Evolutionary conservation across 495 filamentous ascomycete species (phyloP).

Genomic region (Annulohypoxylon maeteangense): DNA sequence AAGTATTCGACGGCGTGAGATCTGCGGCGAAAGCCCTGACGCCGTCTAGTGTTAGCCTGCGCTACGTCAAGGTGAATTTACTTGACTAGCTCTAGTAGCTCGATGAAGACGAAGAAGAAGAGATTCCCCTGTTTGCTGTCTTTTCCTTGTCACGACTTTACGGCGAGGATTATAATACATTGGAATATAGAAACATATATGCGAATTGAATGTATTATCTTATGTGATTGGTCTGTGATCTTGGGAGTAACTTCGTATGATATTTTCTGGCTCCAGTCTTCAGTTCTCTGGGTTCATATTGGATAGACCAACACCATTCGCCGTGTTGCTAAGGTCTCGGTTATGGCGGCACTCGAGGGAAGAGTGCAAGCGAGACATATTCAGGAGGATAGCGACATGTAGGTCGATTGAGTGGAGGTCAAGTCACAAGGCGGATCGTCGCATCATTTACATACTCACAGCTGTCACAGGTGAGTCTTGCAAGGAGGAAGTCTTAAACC

Average conservation of each 20-base stretch:
- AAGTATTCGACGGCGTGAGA: conserved; percentile 26
- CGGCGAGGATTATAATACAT: conserved; percentile 55
- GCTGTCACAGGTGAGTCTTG: too few relatives aligned
- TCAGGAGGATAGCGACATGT: too few relatives aligned
- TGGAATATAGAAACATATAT: conserved; percentile 44
- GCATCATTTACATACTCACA: too few relatives aligned
- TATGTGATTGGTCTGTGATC: not conserved
- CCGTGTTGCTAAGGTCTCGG: too few relatives aligned
- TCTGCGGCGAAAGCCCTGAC: conserved; percentile 38
- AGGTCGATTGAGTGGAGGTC: too few relatives aligned
- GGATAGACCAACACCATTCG: not conserved
- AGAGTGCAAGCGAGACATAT: too few relatives aligned
- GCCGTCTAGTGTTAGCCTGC: conserved; percentile 24
- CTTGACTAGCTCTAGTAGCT: conserved; percentile 39
- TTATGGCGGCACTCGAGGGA: too few relatives aligned
- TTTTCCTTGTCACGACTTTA: conserved; percentile 55
- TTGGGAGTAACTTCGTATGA: not conserved
- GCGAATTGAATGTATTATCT: conserved; percentile 31
- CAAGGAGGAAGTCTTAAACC: too few relatives aligned
- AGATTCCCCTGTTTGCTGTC: conserved; percentile 48
- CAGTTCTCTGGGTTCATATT: not conserved
- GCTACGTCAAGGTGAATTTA: conserved; percentile 36
- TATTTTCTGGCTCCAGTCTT: not conserved
- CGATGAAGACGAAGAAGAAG: conserved; percentile 43
- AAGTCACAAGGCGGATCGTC: too few relatives aligned